A percentile compares a stretch with the other conserved stretches of the same genome.
phyloP scores from a whole-genome alignment of 2,329 filamentous ascomycete species.

The Colletotrichum spaethianum region DNA sequence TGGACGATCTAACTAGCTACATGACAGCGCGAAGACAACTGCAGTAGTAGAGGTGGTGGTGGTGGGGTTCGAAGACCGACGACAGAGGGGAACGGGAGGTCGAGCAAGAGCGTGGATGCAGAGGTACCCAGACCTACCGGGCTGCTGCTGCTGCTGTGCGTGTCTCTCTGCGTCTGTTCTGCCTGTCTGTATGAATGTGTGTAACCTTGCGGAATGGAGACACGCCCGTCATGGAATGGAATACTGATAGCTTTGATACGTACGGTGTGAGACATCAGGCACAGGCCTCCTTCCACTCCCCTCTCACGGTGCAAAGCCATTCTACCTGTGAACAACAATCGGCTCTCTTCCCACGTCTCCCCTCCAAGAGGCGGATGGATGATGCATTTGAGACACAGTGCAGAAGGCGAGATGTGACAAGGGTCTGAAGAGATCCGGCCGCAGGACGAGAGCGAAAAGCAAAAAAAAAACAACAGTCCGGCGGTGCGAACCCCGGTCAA shows the following conservation, averaged over 20 bases:
- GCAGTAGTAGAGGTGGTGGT: conserved; percentile 32
- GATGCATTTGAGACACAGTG: conserved; percentile 34
- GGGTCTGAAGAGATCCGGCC: conserved; percentile 22
- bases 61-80: conserved; percentile 28
- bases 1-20: neutral
- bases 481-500: conserved; percentile 25
- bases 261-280: conserved; percentile 35
- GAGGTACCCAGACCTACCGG: conserved; percentile 17
- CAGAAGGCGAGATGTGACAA: conserved; percentile 28
- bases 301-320: conserved; percentile 16
- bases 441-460: conserved; percentile 15
- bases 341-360: conserved; percentile 15
- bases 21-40: conserved; percentile 17
- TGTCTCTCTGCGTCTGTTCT: conserved; percentile 15
- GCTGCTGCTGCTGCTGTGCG: conserved; percentile 29
- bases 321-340: conserved; percentile 20
- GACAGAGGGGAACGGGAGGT: conserved; percentile 7
- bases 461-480: conserved; percentile 20
- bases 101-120: neutral
- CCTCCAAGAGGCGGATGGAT: conserved; percentile 10
- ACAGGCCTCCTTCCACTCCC: conserved; percentile 21
- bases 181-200: conserved; percentile 29
- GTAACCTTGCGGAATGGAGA: conserved; percentile 39
- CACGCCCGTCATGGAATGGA: conserved; percentile 36
- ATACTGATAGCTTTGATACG: conserved; percentile 34